Conservation (phyloP, 768 basidiomycete genomes). For the Amanita rimosa region DNA sequence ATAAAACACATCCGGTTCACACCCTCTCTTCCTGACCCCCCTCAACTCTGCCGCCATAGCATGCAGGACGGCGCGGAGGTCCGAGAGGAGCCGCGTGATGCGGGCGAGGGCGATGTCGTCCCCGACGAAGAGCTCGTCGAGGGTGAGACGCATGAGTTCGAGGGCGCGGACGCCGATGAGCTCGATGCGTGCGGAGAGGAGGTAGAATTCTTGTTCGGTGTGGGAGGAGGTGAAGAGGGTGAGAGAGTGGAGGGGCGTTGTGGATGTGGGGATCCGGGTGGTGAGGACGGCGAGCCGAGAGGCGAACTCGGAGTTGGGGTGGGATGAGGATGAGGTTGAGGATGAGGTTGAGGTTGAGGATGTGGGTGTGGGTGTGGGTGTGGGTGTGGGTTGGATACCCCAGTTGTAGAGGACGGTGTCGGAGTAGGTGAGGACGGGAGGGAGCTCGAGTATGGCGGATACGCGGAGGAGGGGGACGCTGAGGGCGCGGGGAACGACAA, state of each 20-base stretch:
- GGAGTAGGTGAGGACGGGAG: constrained; percentile 84
- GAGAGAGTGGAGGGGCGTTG: constrained; percentile 48
- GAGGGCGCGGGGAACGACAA: constrained; percentile 52
- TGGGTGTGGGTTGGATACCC: constrained; percentile 10
- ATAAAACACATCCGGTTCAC: constrained; percentile 68
- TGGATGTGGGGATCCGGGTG: neutral
- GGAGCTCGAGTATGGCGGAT: constrained; percentile 60
- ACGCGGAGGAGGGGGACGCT: constrained; percentile 69
- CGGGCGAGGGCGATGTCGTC: constrained; percentile 55
- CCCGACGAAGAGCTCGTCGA: constrained; percentile 83
- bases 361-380: too few relatives aligned
- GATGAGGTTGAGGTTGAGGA: too few relatives aligned
- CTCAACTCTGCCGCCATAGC: constrained; percentile 51
- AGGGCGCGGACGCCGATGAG: constrained; percentile 76
- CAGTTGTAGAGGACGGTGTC: constrained; percentile 91
- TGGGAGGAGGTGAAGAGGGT: constrained; percentile 68
- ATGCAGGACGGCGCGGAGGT: constrained; percentile 55
- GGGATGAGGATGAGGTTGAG: too few relatives aligned
- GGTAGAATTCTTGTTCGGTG: constrained; percentile 84
- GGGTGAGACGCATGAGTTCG: constrained; percentile 71
- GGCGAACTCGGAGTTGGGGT: constrained; percentile 16
- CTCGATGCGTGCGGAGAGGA: constrained; percentile 80
- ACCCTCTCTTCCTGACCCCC: constrained; percentile 46
- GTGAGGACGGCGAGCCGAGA: too few relatives aligned
- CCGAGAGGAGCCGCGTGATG: constrained; percentile 49